phyloP scores from a whole-genome alignment of 345 rosid genomes.

The Eucalyptus brandiana region DNA sequence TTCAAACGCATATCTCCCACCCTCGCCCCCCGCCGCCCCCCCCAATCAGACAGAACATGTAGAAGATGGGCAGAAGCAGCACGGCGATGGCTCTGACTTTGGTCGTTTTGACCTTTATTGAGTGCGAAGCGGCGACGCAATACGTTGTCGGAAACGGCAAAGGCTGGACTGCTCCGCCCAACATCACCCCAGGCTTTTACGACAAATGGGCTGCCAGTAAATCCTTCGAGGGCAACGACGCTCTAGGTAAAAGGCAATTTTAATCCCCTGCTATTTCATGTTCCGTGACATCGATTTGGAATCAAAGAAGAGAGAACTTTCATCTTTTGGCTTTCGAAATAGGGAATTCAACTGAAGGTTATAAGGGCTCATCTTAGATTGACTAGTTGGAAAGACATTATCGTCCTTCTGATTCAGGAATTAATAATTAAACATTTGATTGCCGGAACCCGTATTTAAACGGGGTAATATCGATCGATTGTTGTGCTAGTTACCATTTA shows the following conservation, averaged over 20 bases:
- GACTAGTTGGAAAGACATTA: not conserved
- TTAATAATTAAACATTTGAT: not conserved
- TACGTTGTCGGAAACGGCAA: not conserved
- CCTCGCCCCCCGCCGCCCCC: not conserved
- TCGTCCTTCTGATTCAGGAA: not conserved
- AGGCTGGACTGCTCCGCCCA: constrained; percentile 12
- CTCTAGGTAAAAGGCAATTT: not conserved
- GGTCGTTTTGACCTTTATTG: not conserved
- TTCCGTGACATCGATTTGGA: not conserved
- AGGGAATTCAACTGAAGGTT: not conserved
- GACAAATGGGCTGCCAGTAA: not conserved
- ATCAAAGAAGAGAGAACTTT: not conserved
- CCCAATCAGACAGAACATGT: not conserved
- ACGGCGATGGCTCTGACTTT: not conserved
- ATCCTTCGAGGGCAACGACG: not conserved
- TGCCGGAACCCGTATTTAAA: too few relatives aligned
- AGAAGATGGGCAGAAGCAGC: not conserved
- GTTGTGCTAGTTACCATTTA: too few relatives aligned
- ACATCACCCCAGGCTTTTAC: not conserved
- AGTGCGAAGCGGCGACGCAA: not conserved
- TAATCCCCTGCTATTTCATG: not conserved
- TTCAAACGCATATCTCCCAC: not conserved
- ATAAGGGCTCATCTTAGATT: not conserved
- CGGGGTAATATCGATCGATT: too few relatives aligned
- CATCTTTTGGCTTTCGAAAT: not conserved